Conservation (phyloP, 192 early-diverging fungal genomes). For the Coemansia sp. region DNA sequence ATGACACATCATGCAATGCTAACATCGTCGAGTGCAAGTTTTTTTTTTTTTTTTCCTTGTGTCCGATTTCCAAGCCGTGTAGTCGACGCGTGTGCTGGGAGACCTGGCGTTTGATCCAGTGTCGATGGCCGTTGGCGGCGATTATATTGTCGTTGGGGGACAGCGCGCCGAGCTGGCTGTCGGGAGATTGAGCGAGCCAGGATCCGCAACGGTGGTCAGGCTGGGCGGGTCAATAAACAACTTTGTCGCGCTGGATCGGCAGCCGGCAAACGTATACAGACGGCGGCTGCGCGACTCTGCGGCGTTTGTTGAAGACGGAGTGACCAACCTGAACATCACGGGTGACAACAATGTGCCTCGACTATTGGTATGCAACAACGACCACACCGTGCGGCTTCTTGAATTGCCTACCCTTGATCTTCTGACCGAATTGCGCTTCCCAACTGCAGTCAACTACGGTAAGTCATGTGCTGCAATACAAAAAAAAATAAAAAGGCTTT, state of each 20-base stretch:
- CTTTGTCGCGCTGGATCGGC: conserved; percentile 44
- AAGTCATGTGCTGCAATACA: conserved; percentile 35
- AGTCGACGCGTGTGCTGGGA: conserved; percentile 60
- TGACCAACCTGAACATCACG: conserved; percentile 76
- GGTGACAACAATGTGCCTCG: conserved; percentile 53
- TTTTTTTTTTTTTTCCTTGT: conserved; percentile 16
- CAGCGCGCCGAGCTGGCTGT: conserved; percentile 77
- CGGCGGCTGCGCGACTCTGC: conserved; percentile 44
- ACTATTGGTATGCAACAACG: conserved; percentile 90
- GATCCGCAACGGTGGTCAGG: conserved; percentile 16
- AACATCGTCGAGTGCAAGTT: not conserved
- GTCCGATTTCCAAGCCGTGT: conserved; percentile 1
- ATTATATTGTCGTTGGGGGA: conserved; percentile 90
- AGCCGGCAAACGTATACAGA: conserved; percentile 10
- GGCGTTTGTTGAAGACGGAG: conserved; percentile 62
- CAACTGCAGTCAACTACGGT: conserved; percentile 86
- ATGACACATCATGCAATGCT: not conserved
- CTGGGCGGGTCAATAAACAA: conserved; percentile 47
- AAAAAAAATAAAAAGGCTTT: not conserved
- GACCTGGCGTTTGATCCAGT: conserved; percentile 77
- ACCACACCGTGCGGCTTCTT: conserved; percentile 88
- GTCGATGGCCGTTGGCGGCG: conserved; percentile 69
- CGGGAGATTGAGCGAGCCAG: conserved; percentile 53
- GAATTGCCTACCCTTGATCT: conserved; percentile 74
- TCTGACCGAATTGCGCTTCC: conserved; percentile 73